phyloP scores from a whole-genome alignment of 495 filamentous ascomycete genomes.

The Cercophora newfieldiana region DNA sequence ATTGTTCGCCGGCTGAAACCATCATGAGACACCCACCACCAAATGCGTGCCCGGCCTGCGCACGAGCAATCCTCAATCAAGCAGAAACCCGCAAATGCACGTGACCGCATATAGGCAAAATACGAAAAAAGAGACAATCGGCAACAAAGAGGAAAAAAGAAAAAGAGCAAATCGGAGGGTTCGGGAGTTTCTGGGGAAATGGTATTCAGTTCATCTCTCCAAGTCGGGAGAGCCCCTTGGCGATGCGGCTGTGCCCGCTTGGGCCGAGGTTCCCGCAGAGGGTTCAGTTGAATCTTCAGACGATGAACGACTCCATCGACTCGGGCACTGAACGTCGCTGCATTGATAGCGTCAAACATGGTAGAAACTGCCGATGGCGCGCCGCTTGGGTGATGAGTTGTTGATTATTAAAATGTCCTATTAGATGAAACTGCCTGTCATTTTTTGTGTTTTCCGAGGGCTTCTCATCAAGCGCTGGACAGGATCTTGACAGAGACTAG shows the following conservation, averaged over 20 bases:
- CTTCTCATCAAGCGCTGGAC: background rate
- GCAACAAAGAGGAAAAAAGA: too few species aligned
- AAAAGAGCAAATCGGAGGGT: background rate
- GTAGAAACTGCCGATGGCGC: background rate
- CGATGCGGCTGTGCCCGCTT: background rate
- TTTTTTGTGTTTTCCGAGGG: background rate
- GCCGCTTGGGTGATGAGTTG: background rate
- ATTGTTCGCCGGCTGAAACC: constrained; percentile 15
- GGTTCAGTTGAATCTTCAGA: background rate
- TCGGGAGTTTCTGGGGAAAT: background rate
- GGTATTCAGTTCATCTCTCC: background rate
- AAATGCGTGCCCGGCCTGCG: constrained; percentile 5
- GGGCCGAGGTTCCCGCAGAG: background rate
- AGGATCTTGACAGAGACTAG: background rate
- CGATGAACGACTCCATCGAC: background rate
- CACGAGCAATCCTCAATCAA: constrained; percentile 3
- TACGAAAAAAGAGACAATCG: background rate
- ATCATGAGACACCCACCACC: constrained; percentile 20
- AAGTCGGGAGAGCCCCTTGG: background rate
- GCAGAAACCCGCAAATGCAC: background rate
- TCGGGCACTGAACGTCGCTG: background rate
- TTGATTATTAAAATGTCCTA: background rate
- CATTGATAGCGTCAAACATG: background rate
- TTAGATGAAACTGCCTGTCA: background rate
- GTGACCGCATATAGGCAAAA: background rate